A percentile compares a stretch with the other conserved stretches of the same genome.
These are phyloP conservation scores for Pleurotus pulmonarius DNA, from an alignment of 768 basidiomycete species.

Conservation along the genomic window DNA sequence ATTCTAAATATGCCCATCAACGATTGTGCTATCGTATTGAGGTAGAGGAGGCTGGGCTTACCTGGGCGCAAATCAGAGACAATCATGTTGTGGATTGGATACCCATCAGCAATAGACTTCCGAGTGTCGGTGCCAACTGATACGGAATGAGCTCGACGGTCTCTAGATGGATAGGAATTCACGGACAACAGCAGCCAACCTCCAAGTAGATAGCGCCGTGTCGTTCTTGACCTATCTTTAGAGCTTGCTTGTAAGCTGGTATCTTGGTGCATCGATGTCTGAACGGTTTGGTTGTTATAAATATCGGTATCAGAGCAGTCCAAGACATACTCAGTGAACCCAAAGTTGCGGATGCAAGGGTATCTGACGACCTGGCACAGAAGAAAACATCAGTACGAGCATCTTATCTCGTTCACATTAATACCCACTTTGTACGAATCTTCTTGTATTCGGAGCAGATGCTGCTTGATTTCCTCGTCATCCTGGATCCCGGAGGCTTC, in stretches of 20 bases:
- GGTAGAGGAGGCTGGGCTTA: not conserved
- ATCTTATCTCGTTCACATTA: not conserved
- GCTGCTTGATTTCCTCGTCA: constrained; percentile 15
- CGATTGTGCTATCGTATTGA: not conserved
- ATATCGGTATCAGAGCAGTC: not conserved
- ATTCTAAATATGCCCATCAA: constrained; percentile 22
- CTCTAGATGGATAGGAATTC: not conserved
- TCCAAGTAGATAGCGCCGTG: constrained; percentile 20
- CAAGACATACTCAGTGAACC: constrained; percentile 25
- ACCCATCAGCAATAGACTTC: constrained; percentile 21
- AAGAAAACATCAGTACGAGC: not conserved
- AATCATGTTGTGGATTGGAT: constrained; percentile 17
- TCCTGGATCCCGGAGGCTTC: constrained; percentile 16
- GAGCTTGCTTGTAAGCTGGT: constrained; percentile 16
- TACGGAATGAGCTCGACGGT: not conserved
- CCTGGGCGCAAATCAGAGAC: constrained; percentile 21
- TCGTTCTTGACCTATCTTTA: constrained; percentile 14
- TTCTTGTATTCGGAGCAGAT: constrained; percentile 12
- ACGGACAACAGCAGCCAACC: constrained; percentile 24
- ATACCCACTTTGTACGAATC: constrained; percentile 15
- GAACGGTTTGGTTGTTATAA: not conserved
- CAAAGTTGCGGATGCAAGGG: constrained; percentile 32
- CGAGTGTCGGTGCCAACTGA: constrained; percentile 22
- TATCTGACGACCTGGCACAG: constrained; percentile 28
- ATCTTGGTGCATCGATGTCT: constrained; percentile 18